A percentile compares a stretch with the other conserved stretches of the same genome.
Evolutionary conservation across 23 red algal genomes (phyloP).

Genomic region (Agarophyton chilense): DNA sequence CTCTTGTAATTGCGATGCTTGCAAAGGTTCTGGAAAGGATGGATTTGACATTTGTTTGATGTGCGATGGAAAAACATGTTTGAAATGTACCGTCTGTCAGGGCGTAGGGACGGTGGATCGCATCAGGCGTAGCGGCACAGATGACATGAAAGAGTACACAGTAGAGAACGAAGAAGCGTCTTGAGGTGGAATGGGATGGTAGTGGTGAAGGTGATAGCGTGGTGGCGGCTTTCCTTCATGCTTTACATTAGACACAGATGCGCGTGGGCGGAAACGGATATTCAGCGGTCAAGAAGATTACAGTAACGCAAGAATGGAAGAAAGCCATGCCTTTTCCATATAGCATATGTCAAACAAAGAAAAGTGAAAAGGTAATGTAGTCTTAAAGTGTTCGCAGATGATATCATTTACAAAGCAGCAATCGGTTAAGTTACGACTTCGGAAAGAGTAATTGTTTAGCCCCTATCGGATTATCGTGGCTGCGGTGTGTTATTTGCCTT

Average conservation of each 20-base stretch:
- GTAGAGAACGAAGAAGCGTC: constrained; percentile 28
- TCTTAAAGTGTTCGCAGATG: neutral
- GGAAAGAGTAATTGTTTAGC: constrained; percentile 8
- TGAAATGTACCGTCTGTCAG: constrained; percentile 59
- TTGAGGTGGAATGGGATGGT: neutral
- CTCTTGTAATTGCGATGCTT: constrained; percentile 29
- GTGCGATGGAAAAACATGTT: constrained; percentile 29
- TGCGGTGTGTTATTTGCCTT: neutral
- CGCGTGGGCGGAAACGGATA: too few species aligned
- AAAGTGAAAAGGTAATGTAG: too few species aligned
- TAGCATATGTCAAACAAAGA: too few species aligned
- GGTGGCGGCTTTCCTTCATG: too few species aligned
- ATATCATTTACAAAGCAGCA: constrained; percentile 21
- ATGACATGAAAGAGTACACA: constrained; percentile 46
- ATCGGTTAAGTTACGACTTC: constrained; percentile 35
- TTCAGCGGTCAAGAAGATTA: too few species aligned
- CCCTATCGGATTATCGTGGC: neutral
- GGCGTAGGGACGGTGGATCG: constrained; percentile 69
- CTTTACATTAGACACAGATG: too few species aligned
- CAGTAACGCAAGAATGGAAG: too few species aligned
- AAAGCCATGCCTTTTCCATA: too few species aligned
- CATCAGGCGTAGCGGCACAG: constrained; percentile 58
- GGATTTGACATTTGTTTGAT: constrained; percentile 72
- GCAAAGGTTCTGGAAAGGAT: constrained; percentile 44
- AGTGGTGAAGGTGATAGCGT: neutral